Evolutionary conservation across 1,284 basidiomycete genomes (phyloP), one percentile per base, ranked within the genome.

Genomic region (Pseudomicrostroma phylloplanum): DNA sequence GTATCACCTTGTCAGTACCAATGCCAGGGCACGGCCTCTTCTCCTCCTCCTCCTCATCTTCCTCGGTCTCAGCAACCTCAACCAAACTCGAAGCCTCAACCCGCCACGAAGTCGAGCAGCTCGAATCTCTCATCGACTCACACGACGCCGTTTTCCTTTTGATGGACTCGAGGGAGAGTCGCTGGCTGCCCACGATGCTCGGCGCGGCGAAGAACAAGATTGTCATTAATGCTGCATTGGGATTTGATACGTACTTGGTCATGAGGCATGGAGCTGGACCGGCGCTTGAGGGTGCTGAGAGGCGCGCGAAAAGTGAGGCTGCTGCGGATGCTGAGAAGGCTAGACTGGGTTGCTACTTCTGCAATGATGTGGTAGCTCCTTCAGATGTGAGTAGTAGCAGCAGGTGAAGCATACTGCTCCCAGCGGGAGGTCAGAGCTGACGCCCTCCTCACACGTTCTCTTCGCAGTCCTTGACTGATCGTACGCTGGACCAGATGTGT

Each of bases 401-500:
- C n/a, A n/a, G n/a, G n/a, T n/a, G n/a, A n/a, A n/a, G 43, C 6
- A 17, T 6, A 48, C 3, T 6, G 6, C 6, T 17, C 21, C 6
- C 3, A 48, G 12, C 43, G 12, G 6, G 15, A 21, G 12, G 17
- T 48, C 17, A n/a, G 43, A 23, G 21, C 51, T 25, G 51, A 25
- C 21, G 8, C 6, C 51, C 13, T 8, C 6, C 51, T 54, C 2
- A 19, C 51, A 7, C 2, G 6, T 54, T 1, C 48, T 23, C 23
- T 62, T 41, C 17, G 2, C 55, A 64, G 92, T 93, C 91, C 0
- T 82, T 97, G 56, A 89, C 90, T 0, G 93, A 98, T 76, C 85
- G 93, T 41, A 96, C 93, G 1, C 84, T 98, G 26, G 96, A 98
- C 78, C 94, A 98, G 78, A 97, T 97, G 94, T 98, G 96, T 77